A percentile compares a stretch with the other conserved stretches of the same genome.
phyloP scores from a whole-genome alignment of 148 eudicot species.

The Rhododendron henanense region DNA sequence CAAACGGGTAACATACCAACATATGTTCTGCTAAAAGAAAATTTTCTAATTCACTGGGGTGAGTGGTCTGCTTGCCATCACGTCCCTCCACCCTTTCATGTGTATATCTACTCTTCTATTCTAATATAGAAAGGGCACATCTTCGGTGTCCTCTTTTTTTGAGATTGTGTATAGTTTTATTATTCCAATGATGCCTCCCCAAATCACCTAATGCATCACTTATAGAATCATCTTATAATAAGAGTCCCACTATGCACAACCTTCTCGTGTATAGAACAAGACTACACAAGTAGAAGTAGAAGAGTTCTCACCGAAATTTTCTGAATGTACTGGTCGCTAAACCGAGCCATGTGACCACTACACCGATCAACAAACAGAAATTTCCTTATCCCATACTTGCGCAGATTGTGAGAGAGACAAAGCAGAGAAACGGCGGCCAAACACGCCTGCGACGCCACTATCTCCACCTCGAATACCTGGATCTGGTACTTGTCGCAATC shows the following conservation, averaged over 20 bases:
- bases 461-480: conserved; percentile 57
- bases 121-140: too few species aligned
- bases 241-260: too few species aligned
- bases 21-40: not conserved
- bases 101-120: too few species aligned
- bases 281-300: not conserved
- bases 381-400: conserved; percentile 65
- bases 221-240: too few species aligned
- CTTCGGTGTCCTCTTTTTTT: too few species aligned
- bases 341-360: conserved; percentile 42
- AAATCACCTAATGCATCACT: too few species aligned
- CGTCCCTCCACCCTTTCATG: too few species aligned
- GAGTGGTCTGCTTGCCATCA: too few species aligned
- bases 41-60: not conserved
- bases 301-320: conserved; percentile 51
- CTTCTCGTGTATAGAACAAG: not conserved
- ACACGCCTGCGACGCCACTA: conserved; percentile 47
- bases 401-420: conserved; percentile 54
- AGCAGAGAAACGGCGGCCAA: conserved; percentile 58
- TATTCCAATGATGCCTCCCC: too few species aligned
- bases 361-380: conserved; percentile 67
- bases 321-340: conserved; percentile 42
- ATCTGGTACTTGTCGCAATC: conserved; percentile 43
- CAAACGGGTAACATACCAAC: not conserved
- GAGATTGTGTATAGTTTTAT: too few species aligned